Evolutionary conservation across 2,329 filamentous ascomycete genomes (phyloP).

Genomic region (Dothidotthia symphoricarpi): DNA sequence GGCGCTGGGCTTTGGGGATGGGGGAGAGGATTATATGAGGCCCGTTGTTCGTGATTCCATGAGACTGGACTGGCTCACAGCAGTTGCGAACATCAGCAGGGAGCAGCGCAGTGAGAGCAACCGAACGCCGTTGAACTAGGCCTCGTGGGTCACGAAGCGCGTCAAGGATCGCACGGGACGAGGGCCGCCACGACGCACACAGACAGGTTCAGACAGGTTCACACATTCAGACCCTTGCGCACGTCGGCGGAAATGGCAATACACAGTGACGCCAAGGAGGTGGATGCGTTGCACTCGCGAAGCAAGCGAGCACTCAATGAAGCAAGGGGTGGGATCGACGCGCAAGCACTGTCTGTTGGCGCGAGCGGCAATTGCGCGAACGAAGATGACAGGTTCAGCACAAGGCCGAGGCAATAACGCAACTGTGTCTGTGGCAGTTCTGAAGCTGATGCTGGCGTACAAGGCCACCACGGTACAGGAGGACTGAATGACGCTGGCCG

Average conservation of each 20-base stretch:
- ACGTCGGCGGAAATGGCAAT: constrained; percentile 2
- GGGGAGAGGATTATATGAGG: too few species aligned
- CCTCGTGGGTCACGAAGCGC: constrained; percentile 6
- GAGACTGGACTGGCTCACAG: too few species aligned
- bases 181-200: constrained; percentile 11
- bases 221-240: too few species aligned
- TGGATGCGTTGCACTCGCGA: too few species aligned
- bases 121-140: constrained; percentile 11
- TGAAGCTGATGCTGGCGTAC: too few species aligned
- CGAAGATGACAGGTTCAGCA: not conserved
- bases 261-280: not conserved
- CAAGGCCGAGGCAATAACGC: too few species aligned
- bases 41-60: too few species aligned
- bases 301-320: too few species aligned
- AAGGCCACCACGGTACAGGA: too few species aligned
- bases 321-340: constrained; percentile 2
- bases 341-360: constrained; percentile 7
- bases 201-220: constrained; percentile 9
- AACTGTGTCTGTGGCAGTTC: too few species aligned
- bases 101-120: constrained; percentile 1
- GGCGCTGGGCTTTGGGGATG: too few species aligned
- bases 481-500: too few species aligned
- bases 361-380: constrained; percentile 7
- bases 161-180: constrained; percentile 8
- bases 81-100: constrained; percentile 5